Conservation (phyloP, 371 early-diverging fungal genomes). For the Coemansia sp. region DNA sequence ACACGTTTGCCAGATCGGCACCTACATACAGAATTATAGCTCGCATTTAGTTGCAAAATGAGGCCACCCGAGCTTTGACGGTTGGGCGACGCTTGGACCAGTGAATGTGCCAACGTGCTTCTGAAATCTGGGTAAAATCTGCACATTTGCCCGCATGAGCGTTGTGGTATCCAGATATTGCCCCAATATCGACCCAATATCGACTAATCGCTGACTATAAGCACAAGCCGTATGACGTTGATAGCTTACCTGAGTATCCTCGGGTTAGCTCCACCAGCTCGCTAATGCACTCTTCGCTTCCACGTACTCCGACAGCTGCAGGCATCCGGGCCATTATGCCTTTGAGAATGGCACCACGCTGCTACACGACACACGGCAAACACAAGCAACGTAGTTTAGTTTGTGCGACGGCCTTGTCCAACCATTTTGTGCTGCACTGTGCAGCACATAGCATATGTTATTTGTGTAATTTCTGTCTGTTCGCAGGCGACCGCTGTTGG, state of each 20-base stretch:
- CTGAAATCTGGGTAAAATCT: not conserved
- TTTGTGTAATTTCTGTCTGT: no score
- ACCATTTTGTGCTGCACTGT: no score
- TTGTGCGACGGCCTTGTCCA: not conserved
- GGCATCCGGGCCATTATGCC: conserved; percentile 66
- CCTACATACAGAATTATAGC: conserved; percentile 32
- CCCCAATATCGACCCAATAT: not conserved
- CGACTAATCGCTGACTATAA: not conserved
- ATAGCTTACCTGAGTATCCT: conserved; percentile 43
- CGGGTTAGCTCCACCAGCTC: conserved; percentile 30
- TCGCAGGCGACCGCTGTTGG: conserved; percentile 4
- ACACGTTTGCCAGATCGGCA: conserved; percentile 51
- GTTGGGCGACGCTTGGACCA: not conserved
- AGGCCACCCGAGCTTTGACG: no score
- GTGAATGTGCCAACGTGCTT: not conserved
- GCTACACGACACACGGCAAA: conserved; percentile 36
- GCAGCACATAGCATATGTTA: no score
- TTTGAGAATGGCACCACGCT: conserved; percentile 57
- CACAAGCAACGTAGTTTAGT: not conserved
- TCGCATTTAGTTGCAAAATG: no score
- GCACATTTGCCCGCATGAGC: not conserved
- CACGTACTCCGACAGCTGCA: conserved; percentile 21
- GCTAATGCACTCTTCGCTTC: conserved; percentile 10
- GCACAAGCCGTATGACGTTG: not conserved
- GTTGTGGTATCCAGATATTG: not conserved